These are phyloP conservation scores for Chlamydomonas sphaeroides DNA, from an alignment of 139 green algal genomes.

Conservation along the genomic window DNA sequence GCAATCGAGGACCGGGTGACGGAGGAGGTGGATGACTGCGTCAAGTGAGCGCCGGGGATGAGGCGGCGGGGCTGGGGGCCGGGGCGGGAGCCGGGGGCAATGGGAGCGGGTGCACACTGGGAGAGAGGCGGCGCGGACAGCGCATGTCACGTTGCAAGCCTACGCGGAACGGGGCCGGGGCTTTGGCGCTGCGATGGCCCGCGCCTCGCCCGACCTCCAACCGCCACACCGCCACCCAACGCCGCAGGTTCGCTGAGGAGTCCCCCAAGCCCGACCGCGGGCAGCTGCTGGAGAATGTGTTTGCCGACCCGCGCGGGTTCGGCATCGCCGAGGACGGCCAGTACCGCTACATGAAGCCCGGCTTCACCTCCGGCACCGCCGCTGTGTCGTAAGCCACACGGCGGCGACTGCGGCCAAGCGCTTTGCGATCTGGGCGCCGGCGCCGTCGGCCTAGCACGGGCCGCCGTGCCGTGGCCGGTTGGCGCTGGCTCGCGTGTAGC, in stretches of 20 bases:
- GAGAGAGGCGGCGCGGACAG: no score
- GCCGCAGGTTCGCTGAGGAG: constrained; percentile 89
- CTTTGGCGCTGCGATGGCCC: no score
- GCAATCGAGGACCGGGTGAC: constrained; percentile 74
- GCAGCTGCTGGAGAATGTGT: constrained; percentile 98
- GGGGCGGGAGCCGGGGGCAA: no score
- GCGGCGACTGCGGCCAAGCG: no score
- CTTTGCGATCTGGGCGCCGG: no score
- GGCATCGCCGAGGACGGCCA: constrained; percentile 80
- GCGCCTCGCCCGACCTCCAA: no score
- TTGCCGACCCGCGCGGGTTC: constrained; percentile 94
- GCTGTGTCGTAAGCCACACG: constrained; percentile 77
- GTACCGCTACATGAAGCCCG: constrained; percentile 82
- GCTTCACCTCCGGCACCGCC: constrained; percentile 86
- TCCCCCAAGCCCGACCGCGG: constrained; percentile 90
- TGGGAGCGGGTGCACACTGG: no score
- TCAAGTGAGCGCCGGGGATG: constrained; percentile 63
- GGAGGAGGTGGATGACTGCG: constrained; percentile 83
- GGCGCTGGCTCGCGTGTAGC: no score
- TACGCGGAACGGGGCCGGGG: no score
- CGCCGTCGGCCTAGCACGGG: no score
- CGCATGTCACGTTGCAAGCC: no score
- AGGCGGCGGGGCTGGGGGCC: neutral
- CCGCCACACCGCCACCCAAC: neutral
- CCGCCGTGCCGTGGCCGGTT: no score